Base-by-base conservation (phyloP, 176 grass and related monocot genomes). In the Juncus inflexus region DNA sequence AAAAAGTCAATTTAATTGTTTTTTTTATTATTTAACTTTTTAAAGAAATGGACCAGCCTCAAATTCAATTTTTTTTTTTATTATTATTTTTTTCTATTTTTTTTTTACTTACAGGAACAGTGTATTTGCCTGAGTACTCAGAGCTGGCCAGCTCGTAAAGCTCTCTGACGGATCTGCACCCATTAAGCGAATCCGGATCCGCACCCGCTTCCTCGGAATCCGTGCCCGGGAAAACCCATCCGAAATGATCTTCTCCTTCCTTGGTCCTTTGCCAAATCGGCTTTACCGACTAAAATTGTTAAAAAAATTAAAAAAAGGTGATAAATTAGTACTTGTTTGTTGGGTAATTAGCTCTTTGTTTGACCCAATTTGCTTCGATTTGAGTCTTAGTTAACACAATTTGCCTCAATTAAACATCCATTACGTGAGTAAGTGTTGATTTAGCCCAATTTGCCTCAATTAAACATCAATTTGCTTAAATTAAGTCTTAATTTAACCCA, bases 211-310 rank as follows among this genome's bases (percentile, higher is more conserved):
- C 84, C 72, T 96, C 91, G 73, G 66, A 74, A 37, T 55, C 64
- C 61, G 77, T 28, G 59, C 76, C 58, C 6, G 92, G 84, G 28
- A 91, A 96, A 41, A 96, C 82, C 92, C 92, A 96, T 41, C 92
- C 87, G 52, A 91, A 4, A 71, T 97, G 92, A 10, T 97, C 80
- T 64, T 97, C 87, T 0, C 37, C 70, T 28, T 91, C 84, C 67
- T 69, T 91, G 12, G 92, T 97, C 77, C 87, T 76, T 79, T 81
- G 84, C 64, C 90, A 97, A 45, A 91, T 86, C n/a, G 87, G 84
- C 59, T 91, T 91, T 60, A 89, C 87, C 5, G 84, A 55, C 86
- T 87, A 35, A 37, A 6, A 77, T 35, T 62, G 19, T 28, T 36
- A 49, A 37, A 11, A 39, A 66, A 66, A 4, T 3, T 14, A 28